phyloP scores from a whole-genome alignment of 108 stramenopile genomes.

The Pinguiococcus pyrenoidosus region DNA sequence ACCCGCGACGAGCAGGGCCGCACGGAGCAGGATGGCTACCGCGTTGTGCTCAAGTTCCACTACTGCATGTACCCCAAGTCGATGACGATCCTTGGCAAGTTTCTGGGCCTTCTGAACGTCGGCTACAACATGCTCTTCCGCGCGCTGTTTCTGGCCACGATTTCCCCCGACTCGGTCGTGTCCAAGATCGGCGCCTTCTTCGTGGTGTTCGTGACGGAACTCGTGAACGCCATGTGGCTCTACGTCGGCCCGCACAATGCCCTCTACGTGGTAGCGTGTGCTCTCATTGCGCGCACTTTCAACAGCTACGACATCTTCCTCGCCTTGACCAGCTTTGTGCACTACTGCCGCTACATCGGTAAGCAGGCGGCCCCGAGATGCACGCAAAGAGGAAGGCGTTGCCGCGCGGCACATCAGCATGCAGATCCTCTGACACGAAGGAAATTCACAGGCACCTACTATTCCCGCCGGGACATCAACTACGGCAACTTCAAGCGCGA shows the following conservation, averaged over 20 bases:
- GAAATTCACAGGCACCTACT: conserved; percentile 22
- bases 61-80: conserved; percentile 24
- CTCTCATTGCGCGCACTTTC: neutral
- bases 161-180: conserved; percentile 4
- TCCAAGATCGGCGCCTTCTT: conserved; percentile 10
- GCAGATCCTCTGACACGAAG: too few species aligned
- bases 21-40: conserved; percentile 12
- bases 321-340: conserved; percentile 17
- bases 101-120: conserved; percentile 1
- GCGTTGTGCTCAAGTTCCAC: conserved; percentile 29
- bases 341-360: conserved; percentile 22
- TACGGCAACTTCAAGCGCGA: conserved; percentile 25
- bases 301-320: conserved; percentile 10
- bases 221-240: conserved; percentile 3
- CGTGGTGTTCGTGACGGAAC: conserved; percentile 14
- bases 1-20: neutral
- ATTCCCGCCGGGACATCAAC: conserved; percentile 10
- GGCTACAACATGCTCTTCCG: conserved; percentile 27
- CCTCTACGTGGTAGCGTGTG: conserved; percentile 1
- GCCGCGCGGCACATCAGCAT: neutral
- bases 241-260: conserved; percentile 13
- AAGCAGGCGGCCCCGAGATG: too few species aligned
- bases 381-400: neutral
- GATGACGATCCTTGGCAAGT: conserved; percentile 5
- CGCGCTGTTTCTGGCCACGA: conserved; percentile 22